Percentiles rank a stretch among this genome's conserved stretches.
phyloP scores from a whole-genome alignment of 768 basidiomycete species.

The Agaricus sinodeliciosus region DNA sequence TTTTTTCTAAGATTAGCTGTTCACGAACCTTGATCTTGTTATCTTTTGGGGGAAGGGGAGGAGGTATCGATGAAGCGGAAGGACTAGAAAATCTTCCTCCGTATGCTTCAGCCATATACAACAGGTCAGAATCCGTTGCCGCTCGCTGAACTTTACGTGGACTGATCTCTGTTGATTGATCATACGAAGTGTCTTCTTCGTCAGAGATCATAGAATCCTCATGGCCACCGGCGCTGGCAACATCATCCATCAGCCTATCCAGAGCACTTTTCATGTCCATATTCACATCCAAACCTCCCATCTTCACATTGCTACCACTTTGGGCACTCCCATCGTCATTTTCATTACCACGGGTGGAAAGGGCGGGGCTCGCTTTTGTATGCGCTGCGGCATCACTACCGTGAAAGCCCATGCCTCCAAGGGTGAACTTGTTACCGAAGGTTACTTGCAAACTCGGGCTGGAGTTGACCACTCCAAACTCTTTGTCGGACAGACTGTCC shows the following conservation, averaged over 20 bases:
- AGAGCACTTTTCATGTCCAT: conserved; percentile 71
- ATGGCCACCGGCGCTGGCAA: conserved; percentile 36
- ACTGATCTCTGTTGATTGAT: conserved; percentile 9
- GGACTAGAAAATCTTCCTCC: conserved; percentile 38
- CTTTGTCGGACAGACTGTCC: conserved; percentile 19
- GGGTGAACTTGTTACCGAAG: conserved; percentile 42
- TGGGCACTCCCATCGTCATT: conserved; percentile 15
- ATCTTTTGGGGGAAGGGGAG: conserved; percentile 47
- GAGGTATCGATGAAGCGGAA: conserved; percentile 31
- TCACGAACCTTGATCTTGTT: conserved; percentile 63
- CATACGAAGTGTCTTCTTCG: conserved; percentile 28
- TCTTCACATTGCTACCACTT: conserved; percentile 28
- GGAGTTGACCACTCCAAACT: conserved; percentile 24
- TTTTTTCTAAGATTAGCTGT: conserved; percentile 63
- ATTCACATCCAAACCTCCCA: conserved; percentile 50
- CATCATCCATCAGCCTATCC: conserved; percentile 68
- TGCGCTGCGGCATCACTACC: conserved; percentile 13
- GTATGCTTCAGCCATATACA: conserved; percentile 28
- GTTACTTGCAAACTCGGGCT: conserved; percentile 31
- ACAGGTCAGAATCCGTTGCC: conserved; percentile 43
- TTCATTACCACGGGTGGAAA: neutral
- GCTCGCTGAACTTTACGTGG: conserved; percentile 37
- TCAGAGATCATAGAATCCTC: conserved; percentile 37
- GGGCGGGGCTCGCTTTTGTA: neutral
- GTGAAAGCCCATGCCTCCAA: conserved; percentile 28